Percentiles rank a stretch among this genome's conserved stretches.
Evolutionary conservation across 208 protist species (phyloP).

Genomic region (Histomonas meleagridis): DNA sequence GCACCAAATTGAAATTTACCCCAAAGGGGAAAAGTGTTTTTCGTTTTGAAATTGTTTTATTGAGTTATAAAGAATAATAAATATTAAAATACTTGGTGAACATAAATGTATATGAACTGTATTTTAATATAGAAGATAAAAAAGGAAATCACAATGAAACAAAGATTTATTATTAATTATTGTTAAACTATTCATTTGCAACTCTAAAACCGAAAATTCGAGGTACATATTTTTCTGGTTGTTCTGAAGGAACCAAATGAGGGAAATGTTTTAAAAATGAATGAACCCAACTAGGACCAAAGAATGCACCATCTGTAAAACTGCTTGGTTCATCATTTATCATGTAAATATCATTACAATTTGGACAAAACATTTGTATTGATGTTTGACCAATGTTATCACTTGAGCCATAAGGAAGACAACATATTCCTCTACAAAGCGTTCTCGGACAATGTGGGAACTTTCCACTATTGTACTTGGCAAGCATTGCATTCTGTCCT

Average conservation of each 20-base stretch:
- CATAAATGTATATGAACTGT: too few relatives aligned
- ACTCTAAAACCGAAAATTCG: conserved; percentile 13
- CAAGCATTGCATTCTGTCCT: background rate
- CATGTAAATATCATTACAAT: background rate
- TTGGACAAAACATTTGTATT: conserved; percentile 12
- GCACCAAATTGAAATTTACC: too few relatives aligned
- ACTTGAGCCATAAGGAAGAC: background rate
- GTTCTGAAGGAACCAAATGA: background rate
- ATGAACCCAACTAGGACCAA: conserved; percentile 15
- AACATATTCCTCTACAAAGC: background rate
- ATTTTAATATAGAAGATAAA: too few relatives aligned
- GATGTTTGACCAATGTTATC: conserved; percentile 17
- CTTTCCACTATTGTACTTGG: background rate
- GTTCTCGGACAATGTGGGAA: background rate
- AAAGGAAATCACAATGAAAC: too few relatives aligned
- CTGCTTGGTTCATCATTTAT: background rate
- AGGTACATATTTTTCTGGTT: background rate
- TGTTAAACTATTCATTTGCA: too few relatives aligned
- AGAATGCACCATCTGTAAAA: background rate
- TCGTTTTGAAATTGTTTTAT: too few relatives aligned
- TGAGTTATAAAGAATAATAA: too few relatives aligned
- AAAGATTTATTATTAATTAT: too few relatives aligned
- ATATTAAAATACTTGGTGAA: too few relatives aligned
- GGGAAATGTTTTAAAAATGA: background rate
- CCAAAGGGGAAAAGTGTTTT: too few relatives aligned